These are phyloP conservation scores for Priceomyces carsonii DNA, from an alignment of 805 yeast genomes.

Conservation along the genomic window DNA sequence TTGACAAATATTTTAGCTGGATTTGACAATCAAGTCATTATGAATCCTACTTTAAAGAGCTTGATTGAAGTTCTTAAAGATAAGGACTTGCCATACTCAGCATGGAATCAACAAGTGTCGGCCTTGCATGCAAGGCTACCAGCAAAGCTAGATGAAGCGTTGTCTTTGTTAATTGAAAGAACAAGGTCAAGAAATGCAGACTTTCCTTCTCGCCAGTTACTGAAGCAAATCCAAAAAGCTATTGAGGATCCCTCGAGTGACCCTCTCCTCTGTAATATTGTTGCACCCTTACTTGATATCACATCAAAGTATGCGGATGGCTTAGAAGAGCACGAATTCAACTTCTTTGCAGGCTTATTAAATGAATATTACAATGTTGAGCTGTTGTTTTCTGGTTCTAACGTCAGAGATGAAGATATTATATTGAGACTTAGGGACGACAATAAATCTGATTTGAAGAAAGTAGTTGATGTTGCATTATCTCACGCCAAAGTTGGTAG, in stretches of 20 bases:
- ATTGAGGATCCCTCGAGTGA: slow-evolving; percentile 52
- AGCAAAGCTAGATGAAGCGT: slow-evolving; percentile 64
- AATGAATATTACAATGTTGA: slow-evolving; percentile 78
- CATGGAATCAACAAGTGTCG: slow-evolving; percentile 83
- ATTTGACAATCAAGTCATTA: slow-evolving; percentile 91
- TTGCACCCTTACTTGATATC: slow-evolving; percentile 73
- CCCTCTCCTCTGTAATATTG: slow-evolving; percentile 42
- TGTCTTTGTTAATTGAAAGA: slow-evolving; percentile 68
- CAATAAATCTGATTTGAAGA: slow-evolving; percentile 69
- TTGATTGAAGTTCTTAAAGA: slow-evolving; percentile 74
- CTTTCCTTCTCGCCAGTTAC: slow-evolving; percentile 89
- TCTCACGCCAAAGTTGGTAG: slow-evolving; percentile 94
- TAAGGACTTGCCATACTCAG: slow-evolving; percentile 85
- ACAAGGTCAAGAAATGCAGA: slow-evolving; percentile 66
- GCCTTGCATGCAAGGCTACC: slow-evolving; percentile 94
- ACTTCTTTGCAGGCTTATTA: slow-evolving; percentile 68
- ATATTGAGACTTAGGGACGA: slow-evolving; percentile 86
- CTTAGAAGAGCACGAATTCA: slow-evolving; percentile 78
- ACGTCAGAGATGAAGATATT: slow-evolving; percentile 84
- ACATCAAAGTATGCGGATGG: slow-evolving; percentile 74
- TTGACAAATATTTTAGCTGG: slow-evolving; percentile 83
- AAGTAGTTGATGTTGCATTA: slow-evolving; percentile 71
- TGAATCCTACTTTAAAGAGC: slow-evolving; percentile 78
- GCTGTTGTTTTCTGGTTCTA: slow-evolving; percentile 71
- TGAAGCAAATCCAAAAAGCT: slow-evolving; percentile 68